Conservation (phyloP, 164 flowering plant species). For the Tetracentron sinense region DNA sequence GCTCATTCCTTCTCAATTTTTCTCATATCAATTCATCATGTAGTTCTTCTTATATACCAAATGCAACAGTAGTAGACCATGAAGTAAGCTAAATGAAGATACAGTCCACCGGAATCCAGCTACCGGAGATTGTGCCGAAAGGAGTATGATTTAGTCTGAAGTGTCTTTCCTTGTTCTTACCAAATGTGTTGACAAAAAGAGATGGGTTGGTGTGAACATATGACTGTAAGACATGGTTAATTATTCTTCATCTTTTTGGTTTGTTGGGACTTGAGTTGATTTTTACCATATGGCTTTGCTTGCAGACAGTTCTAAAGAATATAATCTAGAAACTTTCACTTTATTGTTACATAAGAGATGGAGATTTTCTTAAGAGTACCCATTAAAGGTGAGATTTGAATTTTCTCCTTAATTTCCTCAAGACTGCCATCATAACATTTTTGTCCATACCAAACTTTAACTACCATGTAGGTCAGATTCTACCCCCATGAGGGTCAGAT, state of each 20-base stretch:
- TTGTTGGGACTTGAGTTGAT: slow-evolving; percentile 7
- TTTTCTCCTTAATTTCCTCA: slow-evolving; percentile 1
- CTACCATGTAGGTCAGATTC: too few relatives aligned
- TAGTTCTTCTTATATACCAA: background rate
- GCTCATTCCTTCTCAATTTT: background rate
- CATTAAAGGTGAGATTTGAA: slow-evolving; percentile 14
- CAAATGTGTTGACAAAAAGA: slow-evolving; percentile 14
- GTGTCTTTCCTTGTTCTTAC: slow-evolving; percentile 4
- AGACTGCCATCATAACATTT: slow-evolving; percentile 19
- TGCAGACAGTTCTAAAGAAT: slow-evolving; percentile 20
- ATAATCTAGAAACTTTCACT: slow-evolving; percentile 14
- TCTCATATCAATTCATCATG: background rate
- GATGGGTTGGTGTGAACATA: slow-evolving; percentile 14
- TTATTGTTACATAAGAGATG: slow-evolving; percentile 8
- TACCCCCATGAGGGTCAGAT: too few relatives aligned
- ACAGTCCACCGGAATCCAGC: background rate
- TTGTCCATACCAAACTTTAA: background rate
- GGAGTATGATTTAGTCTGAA: background rate
- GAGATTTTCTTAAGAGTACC: slow-evolving; percentile 4
- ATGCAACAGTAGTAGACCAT: background rate
- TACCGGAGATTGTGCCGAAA: too few relatives aligned
- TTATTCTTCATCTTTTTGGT: background rate
- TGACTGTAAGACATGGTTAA: background rate
- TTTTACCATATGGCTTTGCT: slow-evolving; percentile 10
- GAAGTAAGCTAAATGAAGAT: background rate